These are phyloP conservation scores for Clathrospora elynae DNA, from an alignment of 2,329 filamentous ascomycete genomes.

Conservation along the genomic window DNA sequence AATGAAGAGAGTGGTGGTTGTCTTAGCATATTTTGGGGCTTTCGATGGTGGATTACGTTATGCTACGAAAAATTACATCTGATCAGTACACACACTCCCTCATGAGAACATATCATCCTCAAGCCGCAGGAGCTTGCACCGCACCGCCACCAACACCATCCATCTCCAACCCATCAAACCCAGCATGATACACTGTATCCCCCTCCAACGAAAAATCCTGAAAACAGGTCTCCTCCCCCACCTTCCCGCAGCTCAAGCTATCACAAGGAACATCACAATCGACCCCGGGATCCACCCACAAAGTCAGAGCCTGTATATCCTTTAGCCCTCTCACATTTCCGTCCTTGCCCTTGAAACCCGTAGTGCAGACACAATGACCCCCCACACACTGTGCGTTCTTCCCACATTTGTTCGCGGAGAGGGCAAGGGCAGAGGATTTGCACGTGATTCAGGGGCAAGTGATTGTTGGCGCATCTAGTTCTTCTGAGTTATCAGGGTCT, in stretches of 20 bases:
- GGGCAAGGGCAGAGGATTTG: not conserved
- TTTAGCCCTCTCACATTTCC: constrained; percentile 5
- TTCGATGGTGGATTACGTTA: too few relatives aligned
- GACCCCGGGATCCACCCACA: constrained; percentile 13
- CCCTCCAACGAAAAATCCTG: too few relatives aligned
- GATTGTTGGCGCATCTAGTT: not conserved
- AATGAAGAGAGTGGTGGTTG: too few relatives aligned
- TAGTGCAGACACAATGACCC: constrained; percentile 10
- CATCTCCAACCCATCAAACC: constrained; percentile 8
- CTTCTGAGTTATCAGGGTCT: too few relatives aligned
- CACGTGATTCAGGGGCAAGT: constrained; percentile 1
- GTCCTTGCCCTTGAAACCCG: constrained; percentile 10
- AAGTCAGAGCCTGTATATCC: constrained; percentile 13
- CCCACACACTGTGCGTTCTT: constrained; percentile 4
- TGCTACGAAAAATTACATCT: too few relatives aligned
- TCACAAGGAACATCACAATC: constrained; percentile 16
- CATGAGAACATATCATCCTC: too few relatives aligned
- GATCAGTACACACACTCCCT: too few relatives aligned
- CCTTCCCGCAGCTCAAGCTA: constrained; percentile 16
- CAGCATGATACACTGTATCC: too few relatives aligned
- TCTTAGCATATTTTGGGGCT: too few relatives aligned
- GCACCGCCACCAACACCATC: constrained; percentile 5
- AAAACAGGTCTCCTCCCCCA: constrained; percentile 10
- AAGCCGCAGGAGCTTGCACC: constrained; percentile 5
- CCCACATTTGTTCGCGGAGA: too few relatives aligned